Evolutionary conservation across 2,329 filamentous ascomycete species (phyloP).

Genomic region (Colletotrichum higginsianum): DNA sequence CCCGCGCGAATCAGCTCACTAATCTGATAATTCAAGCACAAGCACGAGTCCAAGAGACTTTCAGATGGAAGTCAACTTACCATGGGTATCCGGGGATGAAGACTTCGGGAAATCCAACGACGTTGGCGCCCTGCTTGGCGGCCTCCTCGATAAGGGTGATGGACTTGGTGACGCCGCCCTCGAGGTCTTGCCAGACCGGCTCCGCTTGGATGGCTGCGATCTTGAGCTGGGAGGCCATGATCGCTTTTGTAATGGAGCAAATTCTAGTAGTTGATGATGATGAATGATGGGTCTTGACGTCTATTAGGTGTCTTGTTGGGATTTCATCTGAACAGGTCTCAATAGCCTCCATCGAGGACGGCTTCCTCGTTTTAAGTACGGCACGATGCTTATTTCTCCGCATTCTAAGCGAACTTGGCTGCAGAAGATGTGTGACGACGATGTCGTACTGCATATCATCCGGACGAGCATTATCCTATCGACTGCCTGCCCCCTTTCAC

Average conservation of each 20-base stretch:
- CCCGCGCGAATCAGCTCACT: slow-evolving; percentile 6
- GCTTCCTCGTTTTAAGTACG: background rate
- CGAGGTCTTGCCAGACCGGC: slow-evolving; percentile 47
- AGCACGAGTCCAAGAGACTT: background rate
- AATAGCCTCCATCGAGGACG: background rate
- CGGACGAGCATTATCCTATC: slow-evolving; percentile 27
- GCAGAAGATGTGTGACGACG: background rate
- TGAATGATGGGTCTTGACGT: background rate
- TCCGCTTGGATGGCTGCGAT: slow-evolving; percentile 48
- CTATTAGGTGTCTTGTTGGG: background rate
- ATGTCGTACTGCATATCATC: background rate
- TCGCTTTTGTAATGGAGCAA: background rate
- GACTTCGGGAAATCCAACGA: slow-evolving; percentile 60
- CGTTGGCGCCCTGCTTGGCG: slow-evolving; percentile 49
- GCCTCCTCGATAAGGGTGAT: slow-evolving; percentile 52
- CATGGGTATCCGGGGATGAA: slow-evolving; percentile 64
- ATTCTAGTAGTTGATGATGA: no score
- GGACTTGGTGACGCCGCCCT: slow-evolving; percentile 54
- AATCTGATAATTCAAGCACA: background rate
- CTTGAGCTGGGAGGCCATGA: slow-evolving; percentile 43
- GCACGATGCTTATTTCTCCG: background rate
- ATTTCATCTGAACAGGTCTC: background rate
- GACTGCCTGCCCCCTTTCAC: background rate
- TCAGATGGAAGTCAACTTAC: slow-evolving; percentile 45
- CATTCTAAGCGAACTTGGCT: background rate